phyloP scores from a whole-genome alignment of 768 basidiomycete genomes.

The Mycena belliarum region DNA sequence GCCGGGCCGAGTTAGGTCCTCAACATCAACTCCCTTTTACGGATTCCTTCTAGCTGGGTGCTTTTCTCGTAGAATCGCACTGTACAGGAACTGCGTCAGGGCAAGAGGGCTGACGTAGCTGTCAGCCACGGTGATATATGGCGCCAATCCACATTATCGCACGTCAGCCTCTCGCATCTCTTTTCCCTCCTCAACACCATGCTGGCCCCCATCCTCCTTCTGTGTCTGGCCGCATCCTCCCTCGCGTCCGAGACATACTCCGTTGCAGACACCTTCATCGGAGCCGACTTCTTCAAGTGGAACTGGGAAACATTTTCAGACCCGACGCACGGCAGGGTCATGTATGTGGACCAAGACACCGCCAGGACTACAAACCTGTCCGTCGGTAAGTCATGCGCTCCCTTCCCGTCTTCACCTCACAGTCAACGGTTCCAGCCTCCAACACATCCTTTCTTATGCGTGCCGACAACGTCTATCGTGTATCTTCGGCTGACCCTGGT shows the following conservation, averaged over 20 bases:
- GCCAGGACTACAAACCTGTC: conserved; percentile 47
- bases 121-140: background rate
- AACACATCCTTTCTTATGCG: conserved; percentile 57
- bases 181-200: conserved; percentile 7
- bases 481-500: conserved; percentile 43
- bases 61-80: no score
- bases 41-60: no score
- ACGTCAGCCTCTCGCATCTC: background rate
- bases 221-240: background rate
- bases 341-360: conserved; percentile 50
- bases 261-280: conserved; percentile 25
- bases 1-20: no score
- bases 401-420: background rate
- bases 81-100: no score
- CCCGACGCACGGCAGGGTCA: conserved; percentile 68
- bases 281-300: conserved; percentile 49
- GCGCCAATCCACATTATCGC: background rate
- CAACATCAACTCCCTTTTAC: no score
- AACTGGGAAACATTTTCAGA: conserved; percentile 52
- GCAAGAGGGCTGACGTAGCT: no score
- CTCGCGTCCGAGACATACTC: conserved; percentile 16
- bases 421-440: conserved; percentile 30
- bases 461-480: conserved; percentile 44
- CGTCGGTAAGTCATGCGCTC: conserved; percentile 36
- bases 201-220: conserved; percentile 9